Conservation (phyloP, 805 yeast species). For the Priceomyces carsonii region DNA sequence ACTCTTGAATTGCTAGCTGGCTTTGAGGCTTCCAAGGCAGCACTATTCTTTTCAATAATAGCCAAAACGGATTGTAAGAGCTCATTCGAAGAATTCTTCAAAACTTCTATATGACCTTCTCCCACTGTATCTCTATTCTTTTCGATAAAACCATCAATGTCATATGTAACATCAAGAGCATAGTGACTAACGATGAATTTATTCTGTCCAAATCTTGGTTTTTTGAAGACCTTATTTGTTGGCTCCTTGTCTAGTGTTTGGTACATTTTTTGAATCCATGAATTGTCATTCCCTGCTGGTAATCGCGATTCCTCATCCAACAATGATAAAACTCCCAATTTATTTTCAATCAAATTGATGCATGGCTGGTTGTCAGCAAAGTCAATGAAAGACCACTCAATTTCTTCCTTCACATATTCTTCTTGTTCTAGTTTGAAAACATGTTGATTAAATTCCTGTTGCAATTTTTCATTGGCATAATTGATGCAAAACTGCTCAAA, state of each 20-base stretch:
- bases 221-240: conserved; percentile 74
- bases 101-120: conserved; percentile 88
- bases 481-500: conserved; percentile 97
- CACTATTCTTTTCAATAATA: conserved; percentile 60
- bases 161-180: conserved; percentile 92
- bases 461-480: conserved; percentile 94
- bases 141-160: conserved; percentile 92
- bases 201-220: conserved; percentile 91
- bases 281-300: conserved; percentile 90
- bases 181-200: conserved; percentile 90
- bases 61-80: conserved; percentile 65
- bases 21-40: conserved; percentile 44
- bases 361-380: conserved; percentile 97
- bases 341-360: conserved; percentile 85
- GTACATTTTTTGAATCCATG: conserved; percentile 89
- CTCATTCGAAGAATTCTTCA: conserved; percentile 66
- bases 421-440: conserved; percentile 97
- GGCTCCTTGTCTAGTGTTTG: conserved; percentile 81
- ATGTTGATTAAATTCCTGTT: conserved; percentile 96
- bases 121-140: conserved; percentile 97
- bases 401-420: conserved; percentile 87
- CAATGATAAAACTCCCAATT: conserved; percentile 81
- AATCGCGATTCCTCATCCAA: conserved; percentile 94
- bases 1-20: conserved; percentile 28
- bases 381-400: conserved; percentile 95